phyloP scores from a whole-genome alignment of 2,329 filamentous ascomycete genomes.

The Juglanconis oblonga region DNA sequence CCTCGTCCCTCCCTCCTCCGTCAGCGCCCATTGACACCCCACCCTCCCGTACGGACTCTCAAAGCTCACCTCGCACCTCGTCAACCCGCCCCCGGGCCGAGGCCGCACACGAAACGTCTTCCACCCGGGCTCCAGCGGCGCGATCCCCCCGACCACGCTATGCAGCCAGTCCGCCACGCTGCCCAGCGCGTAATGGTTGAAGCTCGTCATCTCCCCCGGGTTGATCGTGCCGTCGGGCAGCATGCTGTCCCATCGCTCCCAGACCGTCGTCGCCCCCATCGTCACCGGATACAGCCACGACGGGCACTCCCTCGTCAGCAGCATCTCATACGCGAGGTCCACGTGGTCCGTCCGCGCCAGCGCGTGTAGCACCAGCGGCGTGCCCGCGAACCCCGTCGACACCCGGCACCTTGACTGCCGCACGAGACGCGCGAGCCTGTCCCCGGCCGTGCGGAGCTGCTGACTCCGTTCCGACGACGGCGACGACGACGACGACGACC shows the following conservation, averaged over 20 bases:
- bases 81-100: conserved; percentile 27
- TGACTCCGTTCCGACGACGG: too few species aligned
- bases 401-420: conserved; percentile 7
- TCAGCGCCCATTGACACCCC: conserved; percentile 10
- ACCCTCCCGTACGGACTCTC: conserved; percentile 17
- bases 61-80: conserved; percentile 10
- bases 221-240: conserved; percentile 35
- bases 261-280: conserved; percentile 38
- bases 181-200: conserved; percentile 41
- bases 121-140: conserved; percentile 29
- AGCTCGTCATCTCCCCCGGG: conserved; percentile 37
- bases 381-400: conserved; percentile 18
- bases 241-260: conserved; percentile 41
- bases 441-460: conserved; percentile 3
- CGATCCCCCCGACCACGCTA: conserved; percentile 30
- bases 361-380: conserved; percentile 17
- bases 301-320: conserved; percentile 39
- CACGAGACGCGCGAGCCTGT: conserved; percentile 17
- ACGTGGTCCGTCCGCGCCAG: conserved; percentile 24
- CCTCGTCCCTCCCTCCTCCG: background rate
- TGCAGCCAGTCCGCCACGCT: conserved; percentile 38
- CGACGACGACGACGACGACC: background rate
- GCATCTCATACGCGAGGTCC: conserved; percentile 43
- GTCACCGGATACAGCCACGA: conserved; percentile 37
- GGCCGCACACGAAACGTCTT: conserved; percentile 26